A percentile compares a stretch with the other conserved stretches of the same genome.
Conservation (phyloP, 495 filamentous ascomycete genomes). For the Xylaria venustula region DNA sequence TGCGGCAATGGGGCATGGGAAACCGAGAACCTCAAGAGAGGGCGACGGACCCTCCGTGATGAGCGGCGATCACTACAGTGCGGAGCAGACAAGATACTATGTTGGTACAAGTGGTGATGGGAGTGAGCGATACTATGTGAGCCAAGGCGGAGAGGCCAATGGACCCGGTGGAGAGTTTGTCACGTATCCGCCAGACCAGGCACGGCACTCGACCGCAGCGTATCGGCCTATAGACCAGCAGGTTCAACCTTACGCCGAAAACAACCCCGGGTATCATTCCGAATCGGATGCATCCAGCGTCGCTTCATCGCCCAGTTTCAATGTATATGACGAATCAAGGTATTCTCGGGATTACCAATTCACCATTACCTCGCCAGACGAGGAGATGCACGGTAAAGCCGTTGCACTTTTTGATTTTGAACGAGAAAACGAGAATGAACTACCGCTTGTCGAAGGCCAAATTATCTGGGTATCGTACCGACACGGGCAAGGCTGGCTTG, state of each 20-base stretch:
- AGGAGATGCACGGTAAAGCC: constrained; percentile 96
- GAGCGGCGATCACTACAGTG: constrained; percentile 42
- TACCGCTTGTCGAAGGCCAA: constrained; percentile 89
- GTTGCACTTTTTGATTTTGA: constrained; percentile 94
- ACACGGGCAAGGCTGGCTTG: constrained; percentile 95
- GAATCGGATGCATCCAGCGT: constrained; percentile 61
- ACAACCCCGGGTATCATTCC: constrained; percentile 49
- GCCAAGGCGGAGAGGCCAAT: constrained; percentile 63
- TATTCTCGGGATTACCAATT: constrained; percentile 92
- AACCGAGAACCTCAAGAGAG: constrained; percentile 42
- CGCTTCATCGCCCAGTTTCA: constrained; percentile 51
- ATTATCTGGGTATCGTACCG: constrained; percentile 95
- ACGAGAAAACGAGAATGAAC: constrained; percentile 93
- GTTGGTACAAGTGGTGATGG: constrained; percentile 69
- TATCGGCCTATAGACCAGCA: constrained; percentile 44
- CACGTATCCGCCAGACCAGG: constrained; percentile 69
- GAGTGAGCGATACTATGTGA: constrained; percentile 74
- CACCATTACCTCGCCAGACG: constrained; percentile 90
- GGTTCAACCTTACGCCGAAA: constrained; percentile 58
- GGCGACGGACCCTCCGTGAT: constrained; percentile 42
- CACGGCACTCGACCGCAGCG: constrained; percentile 49
- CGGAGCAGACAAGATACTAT: constrained; percentile 64
- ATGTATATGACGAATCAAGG: constrained; percentile 58
- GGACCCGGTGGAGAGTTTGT: constrained; percentile 79
- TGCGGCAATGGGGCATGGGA: constrained; percentile 37